phyloP scores from a whole-genome alignment of 768 basidiomycete species.

The Suillus paluster region DNA sequence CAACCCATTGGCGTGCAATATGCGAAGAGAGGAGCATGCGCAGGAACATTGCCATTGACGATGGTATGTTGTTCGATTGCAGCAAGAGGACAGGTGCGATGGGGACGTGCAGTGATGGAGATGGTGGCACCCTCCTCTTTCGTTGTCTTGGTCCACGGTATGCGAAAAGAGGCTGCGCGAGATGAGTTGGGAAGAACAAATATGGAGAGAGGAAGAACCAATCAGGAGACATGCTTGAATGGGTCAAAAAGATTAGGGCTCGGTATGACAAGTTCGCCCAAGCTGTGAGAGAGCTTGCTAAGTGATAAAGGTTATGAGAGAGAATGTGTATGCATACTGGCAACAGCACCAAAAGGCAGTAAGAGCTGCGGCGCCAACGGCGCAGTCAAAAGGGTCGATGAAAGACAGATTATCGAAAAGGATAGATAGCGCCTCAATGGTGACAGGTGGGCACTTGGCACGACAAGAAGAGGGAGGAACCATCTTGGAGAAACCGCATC shows the following conservation, averaged over 20 bases:
- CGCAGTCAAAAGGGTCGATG: conserved; percentile 9
- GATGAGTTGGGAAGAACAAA: conserved; percentile 6
- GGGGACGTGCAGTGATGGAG: conserved; percentile 22
- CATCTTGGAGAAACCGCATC: conserved; percentile 18
- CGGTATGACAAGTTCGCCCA: conserved; percentile 34
- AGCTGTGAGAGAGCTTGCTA: too few species aligned
- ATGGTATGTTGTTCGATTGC: too few species aligned
- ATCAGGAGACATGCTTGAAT: conserved; percentile 14
- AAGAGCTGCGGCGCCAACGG: conserved; percentile 36
- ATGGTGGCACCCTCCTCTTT: conserved; percentile 28
- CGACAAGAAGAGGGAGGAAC: conserved; percentile 18
- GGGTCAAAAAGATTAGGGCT: conserved; percentile 19
- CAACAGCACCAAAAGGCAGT: conserved; percentile 42
- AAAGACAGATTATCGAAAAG: conserved; percentile 26
- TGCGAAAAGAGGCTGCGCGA: conserved; percentile 25
- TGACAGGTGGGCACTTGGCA: conserved; percentile 37
- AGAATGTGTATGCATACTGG: too few species aligned
- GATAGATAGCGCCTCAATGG: conserved; percentile 36
- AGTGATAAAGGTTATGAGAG: too few species aligned
- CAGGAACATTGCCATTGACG: conserved; percentile 18
- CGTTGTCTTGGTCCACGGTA: conserved; percentile 43
- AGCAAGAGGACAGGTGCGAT: conserved; percentile 21
- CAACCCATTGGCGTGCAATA: too few species aligned
- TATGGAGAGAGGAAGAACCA: conserved; percentile 13
- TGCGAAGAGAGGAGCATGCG: conserved; percentile 9